phyloP scores from a whole-genome alignment of 2,329 filamentous ascomycete genomes.

The Botryosphaeria dothidea region DNA sequence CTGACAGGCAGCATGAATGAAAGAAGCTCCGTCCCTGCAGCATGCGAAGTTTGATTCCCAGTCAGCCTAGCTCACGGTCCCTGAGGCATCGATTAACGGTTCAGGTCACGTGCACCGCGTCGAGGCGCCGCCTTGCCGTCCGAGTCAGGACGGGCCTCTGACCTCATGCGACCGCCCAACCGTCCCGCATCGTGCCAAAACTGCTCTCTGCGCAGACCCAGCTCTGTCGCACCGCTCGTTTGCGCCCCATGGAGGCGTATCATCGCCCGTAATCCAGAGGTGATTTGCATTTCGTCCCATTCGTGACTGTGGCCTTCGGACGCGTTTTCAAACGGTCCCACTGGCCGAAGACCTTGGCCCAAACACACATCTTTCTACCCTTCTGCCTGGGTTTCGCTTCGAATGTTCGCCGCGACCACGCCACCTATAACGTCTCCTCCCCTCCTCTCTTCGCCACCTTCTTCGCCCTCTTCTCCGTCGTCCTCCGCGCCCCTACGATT shows the following conservation, averaged over 20 bases:
- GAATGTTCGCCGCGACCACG: constrained; percentile 12
- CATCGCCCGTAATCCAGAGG: neutral
- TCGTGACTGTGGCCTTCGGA: neutral
- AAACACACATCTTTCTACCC: neutral
- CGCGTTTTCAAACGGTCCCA: neutral
- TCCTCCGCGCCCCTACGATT: neutral
- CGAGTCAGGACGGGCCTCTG: constrained; percentile 7
- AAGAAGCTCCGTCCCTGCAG: neutral
- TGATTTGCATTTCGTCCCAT: neutral
- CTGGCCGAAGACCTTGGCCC: neutral
- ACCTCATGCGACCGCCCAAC: constrained; percentile 13
- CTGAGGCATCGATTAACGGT: neutral
- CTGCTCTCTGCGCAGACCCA: constrained; percentile 9
- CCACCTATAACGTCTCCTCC: neutral
- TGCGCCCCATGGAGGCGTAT: constrained; percentile 8
- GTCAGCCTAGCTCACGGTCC: no score
- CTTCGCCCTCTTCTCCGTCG: neutral
- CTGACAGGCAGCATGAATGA: neutral
- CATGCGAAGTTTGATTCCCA: no score
- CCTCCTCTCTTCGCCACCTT: neutral
- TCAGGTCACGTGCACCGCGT: constrained; percentile 4
- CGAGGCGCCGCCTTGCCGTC: neutral
- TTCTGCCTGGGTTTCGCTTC: neutral
- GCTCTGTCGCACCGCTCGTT: constrained; percentile 10
- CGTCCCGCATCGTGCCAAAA: neutral